Evolutionary conservation across 2,329 filamentous ascomycete species (phyloP).

Genomic region (Aspergillus pseudoglaucus): DNA sequence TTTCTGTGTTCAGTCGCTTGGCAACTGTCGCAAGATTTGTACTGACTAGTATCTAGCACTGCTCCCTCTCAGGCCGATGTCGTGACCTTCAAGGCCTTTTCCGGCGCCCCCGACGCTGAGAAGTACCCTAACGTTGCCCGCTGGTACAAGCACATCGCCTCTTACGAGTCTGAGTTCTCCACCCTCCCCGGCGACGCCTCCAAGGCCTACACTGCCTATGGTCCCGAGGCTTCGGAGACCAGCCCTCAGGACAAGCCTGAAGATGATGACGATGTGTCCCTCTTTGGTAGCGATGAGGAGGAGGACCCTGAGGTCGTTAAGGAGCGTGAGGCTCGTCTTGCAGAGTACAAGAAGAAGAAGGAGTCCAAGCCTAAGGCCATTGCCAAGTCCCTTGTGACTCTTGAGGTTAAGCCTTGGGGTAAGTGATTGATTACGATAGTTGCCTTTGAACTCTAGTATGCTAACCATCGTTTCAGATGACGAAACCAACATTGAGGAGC

Average conservation of each 20-base stretch:
- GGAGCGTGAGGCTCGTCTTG: slow-evolving; percentile 82
- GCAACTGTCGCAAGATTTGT: slow-evolving; percentile 1
- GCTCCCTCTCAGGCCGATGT: slow-evolving; percentile 90
- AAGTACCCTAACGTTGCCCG: slow-evolving; percentile 92
- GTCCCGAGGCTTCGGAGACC: slow-evolving; percentile 71
- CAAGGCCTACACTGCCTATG: slow-evolving; percentile 84
- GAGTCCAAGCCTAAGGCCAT: slow-evolving; percentile 81
- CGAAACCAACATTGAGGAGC: slow-evolving; percentile 80
- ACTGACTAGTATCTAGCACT: slow-evolving; percentile 41
- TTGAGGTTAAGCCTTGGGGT: slow-evolving; percentile 99
- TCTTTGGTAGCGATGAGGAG: slow-evolving; percentile 89
- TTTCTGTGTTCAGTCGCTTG: slow-evolving; percentile 10
- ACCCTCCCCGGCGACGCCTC: slow-evolving; percentile 84
- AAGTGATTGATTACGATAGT: slow-evolving; percentile 38
- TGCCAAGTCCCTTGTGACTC: slow-evolving; percentile 91
- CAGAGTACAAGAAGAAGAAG: slow-evolving; percentile 96
- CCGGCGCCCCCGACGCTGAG: slow-evolving; percentile 64
- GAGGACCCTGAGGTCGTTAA: slow-evolving; percentile 81
- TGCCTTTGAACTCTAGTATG: neutral
- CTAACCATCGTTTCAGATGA: slow-evolving; percentile 55
- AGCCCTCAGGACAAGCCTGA: slow-evolving; percentile 81
- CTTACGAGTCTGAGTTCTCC: slow-evolving; percentile 87
- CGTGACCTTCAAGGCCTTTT: slow-evolving; percentile 85
- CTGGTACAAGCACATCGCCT: slow-evolving; percentile 98
- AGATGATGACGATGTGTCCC: slow-evolving; percentile 78